Conservation (phyloP, 164 flowering plant genomes). For the Piper betle region DNA sequence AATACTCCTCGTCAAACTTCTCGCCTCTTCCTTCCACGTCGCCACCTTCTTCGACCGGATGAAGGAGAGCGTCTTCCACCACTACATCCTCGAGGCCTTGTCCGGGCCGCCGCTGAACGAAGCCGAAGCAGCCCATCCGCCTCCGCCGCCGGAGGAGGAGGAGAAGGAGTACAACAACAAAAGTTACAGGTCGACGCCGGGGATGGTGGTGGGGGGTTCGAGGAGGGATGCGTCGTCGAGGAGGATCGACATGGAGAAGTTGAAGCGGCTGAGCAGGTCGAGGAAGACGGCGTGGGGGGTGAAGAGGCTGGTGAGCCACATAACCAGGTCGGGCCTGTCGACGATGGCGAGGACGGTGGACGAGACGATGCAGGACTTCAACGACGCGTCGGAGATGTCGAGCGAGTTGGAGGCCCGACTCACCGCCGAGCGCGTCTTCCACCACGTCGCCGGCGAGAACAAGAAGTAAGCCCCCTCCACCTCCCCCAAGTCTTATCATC, state of each 20-base stretch:
- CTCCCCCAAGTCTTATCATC: no score
- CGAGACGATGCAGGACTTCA: conserved; percentile 30
- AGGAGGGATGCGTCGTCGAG: conserved; percentile 20
- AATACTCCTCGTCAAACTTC: conserved; percentile 41
- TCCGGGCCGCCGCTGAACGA: conserved; percentile 63
- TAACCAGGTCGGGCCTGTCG: conserved; percentile 38
- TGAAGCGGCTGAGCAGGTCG: conserved; percentile 43
- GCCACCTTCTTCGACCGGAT: conserved; percentile 72
- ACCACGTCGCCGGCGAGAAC: conserved; percentile 60
- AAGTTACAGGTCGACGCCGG: conserved; percentile 17
- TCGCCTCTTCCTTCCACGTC: conserved; percentile 63
- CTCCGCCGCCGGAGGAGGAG: conserved; percentile 6
- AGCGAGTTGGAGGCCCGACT: conserved; percentile 67
- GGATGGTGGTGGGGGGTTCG: conserved; percentile 34
- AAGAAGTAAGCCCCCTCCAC: conserved; percentile 61
- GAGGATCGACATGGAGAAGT: conserved; percentile 52
- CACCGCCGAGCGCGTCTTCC: conserved; percentile 54
- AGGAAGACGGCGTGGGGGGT: conserved; percentile 79
- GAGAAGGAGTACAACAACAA: not conserved
- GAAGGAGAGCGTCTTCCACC: conserved; percentile 67
- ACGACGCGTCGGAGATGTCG: conserved; percentile 42
- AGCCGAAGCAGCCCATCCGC: conserved; percentile 9
- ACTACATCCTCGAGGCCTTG: conserved; percentile 55
- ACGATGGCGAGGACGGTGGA: conserved; percentile 40
- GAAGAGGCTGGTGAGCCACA: conserved; percentile 41